Percentiles rank a stretch among this genome's conserved stretches.
These are phyloP conservation scores for Rhytidiadelphus loreus DNA, from an alignment of 225 moss, liverwort and hornwort species.

Conservation along the genomic window DNA sequence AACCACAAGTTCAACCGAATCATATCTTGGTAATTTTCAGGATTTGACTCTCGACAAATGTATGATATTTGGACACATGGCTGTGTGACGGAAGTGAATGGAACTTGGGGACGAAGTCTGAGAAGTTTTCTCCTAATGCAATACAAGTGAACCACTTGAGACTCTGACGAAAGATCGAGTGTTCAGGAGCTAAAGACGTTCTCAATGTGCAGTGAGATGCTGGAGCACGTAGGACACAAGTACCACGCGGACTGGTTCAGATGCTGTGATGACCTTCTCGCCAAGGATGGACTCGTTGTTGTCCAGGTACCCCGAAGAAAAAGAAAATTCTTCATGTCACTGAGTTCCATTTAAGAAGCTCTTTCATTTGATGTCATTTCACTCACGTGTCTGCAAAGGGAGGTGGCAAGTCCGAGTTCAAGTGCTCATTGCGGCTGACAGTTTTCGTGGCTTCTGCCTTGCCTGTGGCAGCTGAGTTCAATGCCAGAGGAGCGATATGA, in stretches of 20 bases:
- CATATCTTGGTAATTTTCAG: slow-evolving; percentile 51
- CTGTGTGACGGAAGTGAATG: neutral
- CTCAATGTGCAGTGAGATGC: slow-evolving; percentile 64
- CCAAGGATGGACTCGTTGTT: slow-evolving; percentile 67
- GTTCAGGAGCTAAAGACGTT: neutral
- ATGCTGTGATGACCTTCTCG: slow-evolving; percentile 57
- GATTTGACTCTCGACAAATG: neutral
- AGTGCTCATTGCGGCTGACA: neutral
- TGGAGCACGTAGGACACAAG: slow-evolving; percentile 81
- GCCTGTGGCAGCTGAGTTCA: slow-evolving; percentile 32
- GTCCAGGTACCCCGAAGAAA: slow-evolving; percentile 31
- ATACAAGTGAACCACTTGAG: neutral
- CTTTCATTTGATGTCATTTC: neutral
- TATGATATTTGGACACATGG: neutral
- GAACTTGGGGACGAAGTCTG: neutral
- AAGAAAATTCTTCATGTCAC: too few relatives aligned
- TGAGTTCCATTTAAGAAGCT: neutral
- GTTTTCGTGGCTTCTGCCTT: neutral
- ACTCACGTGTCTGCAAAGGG: neutral
- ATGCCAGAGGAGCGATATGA: slow-evolving; percentile 75
- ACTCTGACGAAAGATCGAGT: too few relatives aligned
- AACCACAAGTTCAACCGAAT: slow-evolving; percentile 67
- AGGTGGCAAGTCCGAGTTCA: neutral
- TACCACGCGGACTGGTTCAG: slow-evolving; percentile 58
- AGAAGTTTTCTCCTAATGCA: neutral